phyloP scores from a whole-genome alignment of 345 rosid genomes.

The Syzygium jambos region DNA sequence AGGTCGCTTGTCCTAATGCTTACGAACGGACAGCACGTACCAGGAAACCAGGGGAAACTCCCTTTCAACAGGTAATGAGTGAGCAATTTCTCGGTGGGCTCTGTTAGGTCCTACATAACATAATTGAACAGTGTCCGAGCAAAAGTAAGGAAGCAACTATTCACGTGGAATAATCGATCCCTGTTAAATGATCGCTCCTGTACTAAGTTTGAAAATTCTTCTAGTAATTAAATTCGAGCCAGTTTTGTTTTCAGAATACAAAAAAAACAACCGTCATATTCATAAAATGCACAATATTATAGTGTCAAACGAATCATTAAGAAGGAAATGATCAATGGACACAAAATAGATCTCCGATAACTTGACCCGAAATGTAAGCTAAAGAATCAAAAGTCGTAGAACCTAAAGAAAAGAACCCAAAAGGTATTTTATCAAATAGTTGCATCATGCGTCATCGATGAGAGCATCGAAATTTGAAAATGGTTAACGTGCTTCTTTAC shows the following conservation, averaged over 20 bases:
- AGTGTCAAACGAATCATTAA: not conserved
- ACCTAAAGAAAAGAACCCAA: not conserved
- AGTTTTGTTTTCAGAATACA: not conserved
- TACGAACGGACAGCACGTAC: not conserved
- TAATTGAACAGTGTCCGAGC: not conserved
- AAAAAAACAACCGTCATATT: not conserved
- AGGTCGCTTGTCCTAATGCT: not conserved
- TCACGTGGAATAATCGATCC: not conserved
- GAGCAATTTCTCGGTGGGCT: not conserved
- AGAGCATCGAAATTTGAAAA: not conserved
- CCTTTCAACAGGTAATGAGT: not conserved
- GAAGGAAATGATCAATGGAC: not conserved
- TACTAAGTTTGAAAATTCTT: not conserved
- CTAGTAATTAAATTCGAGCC: not conserved
- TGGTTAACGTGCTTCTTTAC: not conserved
- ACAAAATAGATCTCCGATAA: not conserved
- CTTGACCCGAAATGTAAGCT: not conserved
- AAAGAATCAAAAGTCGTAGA: accelerated
- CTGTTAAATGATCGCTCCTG: not conserved
- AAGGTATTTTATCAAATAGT: not conserved
- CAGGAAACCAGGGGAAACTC: not conserved
- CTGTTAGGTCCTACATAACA: not conserved
- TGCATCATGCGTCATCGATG: not conserved
- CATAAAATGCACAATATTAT: not conserved
- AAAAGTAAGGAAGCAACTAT: not conserved